These are phyloP conservation scores for Pseudocercospora musae DNA, from an alignment of 2,329 filamentous ascomycete genomes.

Conservation along the genomic window DNA sequence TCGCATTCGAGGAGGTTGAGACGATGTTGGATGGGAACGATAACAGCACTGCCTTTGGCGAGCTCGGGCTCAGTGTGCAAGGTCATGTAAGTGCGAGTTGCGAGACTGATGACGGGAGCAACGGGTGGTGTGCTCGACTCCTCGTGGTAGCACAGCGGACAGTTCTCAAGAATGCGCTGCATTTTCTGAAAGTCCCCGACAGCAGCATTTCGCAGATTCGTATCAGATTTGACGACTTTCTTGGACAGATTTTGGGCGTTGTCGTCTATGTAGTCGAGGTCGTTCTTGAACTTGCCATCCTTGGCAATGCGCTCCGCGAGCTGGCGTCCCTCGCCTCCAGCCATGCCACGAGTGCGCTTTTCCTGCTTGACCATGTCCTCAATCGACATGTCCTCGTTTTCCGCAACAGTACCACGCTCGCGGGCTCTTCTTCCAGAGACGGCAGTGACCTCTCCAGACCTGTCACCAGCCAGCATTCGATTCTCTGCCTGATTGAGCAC, in stretches of 20 bases:
- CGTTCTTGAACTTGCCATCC: conserved; percentile 83
- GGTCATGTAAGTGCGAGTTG: conserved; percentile 81
- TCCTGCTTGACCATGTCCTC: conserved; percentile 98
- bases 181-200: conserved; percentile 87
- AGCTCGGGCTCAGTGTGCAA: conserved; percentile 87
- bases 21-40: conserved; percentile 83
- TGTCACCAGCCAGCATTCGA: conserved; percentile 76
- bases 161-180: conserved; percentile 79
- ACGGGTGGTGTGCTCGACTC: conserved; percentile 68
- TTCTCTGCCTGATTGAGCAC: conserved; percentile 86
- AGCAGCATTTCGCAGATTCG: conserved; percentile 82
- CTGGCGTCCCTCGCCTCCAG: conserved; percentile 66
- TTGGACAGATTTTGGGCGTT: conserved; percentile 87
- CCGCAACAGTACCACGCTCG: conserved; percentile 79
- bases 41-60: conserved; percentile 75
- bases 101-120: conserved; percentile 82
- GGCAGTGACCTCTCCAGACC: conserved; percentile 70
- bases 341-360: conserved; percentile 72
- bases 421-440: conserved; percentile 77
- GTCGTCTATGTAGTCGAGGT: conserved; percentile 96
- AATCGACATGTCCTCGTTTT: conserved; percentile 93
- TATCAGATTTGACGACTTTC: conserved; percentile 80
- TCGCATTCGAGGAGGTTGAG: conserved; percentile 94
- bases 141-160: conserved; percentile 89
- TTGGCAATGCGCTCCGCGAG: conserved; percentile 93